Evolutionary conservation across 495 filamentous ascomycete species (phyloP).

Genomic region (Viridothelium virens): DNA sequence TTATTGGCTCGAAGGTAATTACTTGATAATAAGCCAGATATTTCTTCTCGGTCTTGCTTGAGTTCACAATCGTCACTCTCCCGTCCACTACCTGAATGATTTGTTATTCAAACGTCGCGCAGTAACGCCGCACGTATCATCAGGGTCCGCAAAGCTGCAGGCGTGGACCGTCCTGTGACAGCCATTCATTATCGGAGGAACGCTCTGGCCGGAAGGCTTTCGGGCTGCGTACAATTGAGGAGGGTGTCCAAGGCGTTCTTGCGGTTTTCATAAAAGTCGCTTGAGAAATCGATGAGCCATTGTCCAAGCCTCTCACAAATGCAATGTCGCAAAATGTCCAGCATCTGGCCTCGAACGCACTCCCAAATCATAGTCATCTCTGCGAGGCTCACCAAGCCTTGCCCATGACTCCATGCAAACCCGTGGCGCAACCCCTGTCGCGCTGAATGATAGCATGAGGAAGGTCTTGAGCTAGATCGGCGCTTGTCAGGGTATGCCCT

Average conservation of each 20-base stretch:
- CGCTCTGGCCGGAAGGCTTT: too few relatives aligned
- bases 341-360: too few relatives aligned
- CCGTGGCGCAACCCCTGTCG: not conserved
- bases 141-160: not conserved
- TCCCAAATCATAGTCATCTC: too few relatives aligned
- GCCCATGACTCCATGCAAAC: not conserved
- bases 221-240: too few relatives aligned
- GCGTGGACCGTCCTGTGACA: not conserved
- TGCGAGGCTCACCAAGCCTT: too few relatives aligned
- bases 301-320: too few relatives aligned
- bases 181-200: not conserved
- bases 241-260: too few relatives aligned
- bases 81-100: not conserved
- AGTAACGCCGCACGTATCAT: not conserved
- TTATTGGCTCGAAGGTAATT: not conserved
- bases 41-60: not conserved
- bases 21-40: not conserved
- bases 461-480: not conserved
- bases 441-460: not conserved
- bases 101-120: not conserved
- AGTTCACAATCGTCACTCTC: not conserved
- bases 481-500: not conserved
- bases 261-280: too few relatives aligned
- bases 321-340: too few relatives aligned
- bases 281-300: too few relatives aligned